Base-by-base conservation (phyloP, 345 rosid species). In the Citrus mangshanensis region DNA sequence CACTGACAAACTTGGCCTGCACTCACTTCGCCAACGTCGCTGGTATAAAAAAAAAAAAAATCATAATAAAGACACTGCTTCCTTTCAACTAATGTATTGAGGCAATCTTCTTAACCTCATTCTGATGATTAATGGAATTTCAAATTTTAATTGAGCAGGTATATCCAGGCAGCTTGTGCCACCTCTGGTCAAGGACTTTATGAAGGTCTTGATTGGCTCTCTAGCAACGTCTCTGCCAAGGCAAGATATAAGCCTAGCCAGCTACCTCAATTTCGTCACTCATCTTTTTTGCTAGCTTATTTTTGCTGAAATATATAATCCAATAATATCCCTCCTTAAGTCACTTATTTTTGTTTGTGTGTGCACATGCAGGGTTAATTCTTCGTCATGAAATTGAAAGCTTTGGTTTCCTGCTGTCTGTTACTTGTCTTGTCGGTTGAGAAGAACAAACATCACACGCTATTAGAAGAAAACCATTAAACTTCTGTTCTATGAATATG, bases 161-260 rank as follows among this genome's bases (percentile, higher is more conserved):
- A 86, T 28, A 88, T 89, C 40, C 95, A 89, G 74, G 82, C 88
- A 18, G n/a, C 93, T 28, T 86, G 89, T 87, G 95, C 95, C 64
- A 88, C 91, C n/a, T 78, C 89, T 24, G 90, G 93, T 28, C 89
- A 87, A 71, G 95, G 90, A 75, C 93, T 91, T 25, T 91, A 91
- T 37, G 95, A 91, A 81, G 91, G 93, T 61, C 89, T 91, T 24
- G 95, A 91, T 78, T 89, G 95, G 93, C 85, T 89, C 5, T 89
- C 90, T 18, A 87, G 89, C 89, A 89, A 85, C 81, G 84, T 88
- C 83, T 80, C 85, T 72, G 72, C 54, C 83, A 88, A 89, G 91
- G 92, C 83, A 86, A 78, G 83, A 75, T 77, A 75, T 77, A 62
- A 76, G 25, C 78, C 74, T 19, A 73, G 60, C 71, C 59, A 72